Evolutionary conservation across 306 rosid species (phyloP), one percentile per base, ranked within the genome.

Genomic region (Gastrolobium villosum): DNA sequence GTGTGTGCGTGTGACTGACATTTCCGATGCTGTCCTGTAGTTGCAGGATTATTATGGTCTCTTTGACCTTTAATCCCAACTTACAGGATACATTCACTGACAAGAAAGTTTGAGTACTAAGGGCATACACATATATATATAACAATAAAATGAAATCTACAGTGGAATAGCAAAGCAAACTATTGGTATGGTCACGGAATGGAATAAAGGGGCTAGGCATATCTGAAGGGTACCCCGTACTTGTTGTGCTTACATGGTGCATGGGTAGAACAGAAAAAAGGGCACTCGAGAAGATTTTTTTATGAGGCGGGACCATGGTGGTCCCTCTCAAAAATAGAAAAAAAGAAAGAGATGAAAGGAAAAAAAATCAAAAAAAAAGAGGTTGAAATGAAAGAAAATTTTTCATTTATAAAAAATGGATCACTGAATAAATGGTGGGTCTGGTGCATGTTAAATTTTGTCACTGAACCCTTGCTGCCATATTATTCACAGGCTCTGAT

Each of bases 61-160:
- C 76, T 72, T 85, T 85, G 86, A 81, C 88, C 86, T 81, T 85
- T 82, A 78, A 85, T 71, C 84, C 81, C 57, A 74, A 31, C 71
- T 61, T 78, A 73, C 79, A 77, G 61, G 81, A 77, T 46, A 81
- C 44, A 49, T 73, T 76, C 81, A 67, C 76, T 81, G 84, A 85
- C 88, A 84, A 65, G 6, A 77, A 66, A 72, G 14, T 82, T 77
- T 54, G 43, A 46, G 64, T 55, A 54, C 69, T 43, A 54, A 55
- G 44, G 20, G 26, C 6, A 45, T 0, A 30, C 0, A 34, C 2
- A 57, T 7, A 15, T 1, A 26, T 7, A 63, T 4, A 49, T 35
- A 4, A 26, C 8, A 53, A 75, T 75, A 41, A 81, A 43, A 76
- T 57, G 71, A 74, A 73, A 81, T 68, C 46, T 64, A 73, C 14